These are phyloP conservation scores for Cladophialophora exuberans DNA, from an alignment of 2,329 filamentous ascomycete species.

Conservation along the genomic window DNA sequence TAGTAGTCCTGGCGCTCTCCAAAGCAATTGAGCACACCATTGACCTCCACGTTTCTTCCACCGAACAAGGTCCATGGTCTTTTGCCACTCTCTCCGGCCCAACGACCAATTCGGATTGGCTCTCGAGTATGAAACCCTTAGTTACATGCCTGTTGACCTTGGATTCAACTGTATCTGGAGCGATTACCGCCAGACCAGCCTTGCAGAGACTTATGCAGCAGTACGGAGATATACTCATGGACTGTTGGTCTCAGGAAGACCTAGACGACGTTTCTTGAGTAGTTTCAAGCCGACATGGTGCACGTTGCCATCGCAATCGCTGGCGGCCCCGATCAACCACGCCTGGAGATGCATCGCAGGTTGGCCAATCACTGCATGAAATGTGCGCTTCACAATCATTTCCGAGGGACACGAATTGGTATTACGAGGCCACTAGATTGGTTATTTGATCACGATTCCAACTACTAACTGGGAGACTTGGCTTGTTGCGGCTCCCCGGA, in stretches of 20 bases:
- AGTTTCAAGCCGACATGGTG: background rate
- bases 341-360: no score
- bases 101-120: slow-evolving; percentile 6
- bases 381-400: no score
- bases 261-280: background rate
- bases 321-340: no score
- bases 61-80: background rate
- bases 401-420: no score
- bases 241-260: slow-evolving; percentile 22
- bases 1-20: slow-evolving; percentile 19
- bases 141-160: slow-evolving; percentile 20
- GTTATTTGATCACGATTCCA: background rate
- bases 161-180: slow-evolving; percentile 19
- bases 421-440: no score
- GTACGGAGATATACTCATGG: slow-evolving; percentile 24
- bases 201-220: slow-evolving; percentile 20
- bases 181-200: slow-evolving; percentile 18
- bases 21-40: slow-evolving; percentile 25
- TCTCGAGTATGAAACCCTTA: slow-evolving; percentile 19
- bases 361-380: no score
- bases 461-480: no score
- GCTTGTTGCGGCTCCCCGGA: slow-evolving; percentile 1
- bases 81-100: background rate
- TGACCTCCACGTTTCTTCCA: slow-evolving; percentile 9
- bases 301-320: no score